phyloP scores from a whole-genome alignment of 2,329 filamentous ascomycete species.

The Colletotrichum destructivum region DNA sequence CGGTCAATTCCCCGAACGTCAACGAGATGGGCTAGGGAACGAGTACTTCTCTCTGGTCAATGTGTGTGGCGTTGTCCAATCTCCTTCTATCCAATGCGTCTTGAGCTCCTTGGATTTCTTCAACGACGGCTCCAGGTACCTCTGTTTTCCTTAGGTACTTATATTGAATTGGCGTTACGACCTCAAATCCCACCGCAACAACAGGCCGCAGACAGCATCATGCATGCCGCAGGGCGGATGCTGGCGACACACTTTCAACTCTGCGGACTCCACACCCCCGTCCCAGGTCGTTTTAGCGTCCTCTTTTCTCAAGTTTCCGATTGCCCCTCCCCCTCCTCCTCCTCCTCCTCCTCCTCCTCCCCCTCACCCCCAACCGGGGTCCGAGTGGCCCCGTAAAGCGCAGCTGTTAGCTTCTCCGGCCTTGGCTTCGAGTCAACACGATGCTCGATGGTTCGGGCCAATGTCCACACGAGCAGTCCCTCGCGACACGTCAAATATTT shows the following conservation, averaged over 20 bases:
- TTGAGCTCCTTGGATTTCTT: no score
- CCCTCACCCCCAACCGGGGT: slow-evolving; percentile 31
- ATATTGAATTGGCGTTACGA: background rate
- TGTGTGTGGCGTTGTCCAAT: background rate
- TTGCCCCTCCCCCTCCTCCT: slow-evolving; percentile 28
- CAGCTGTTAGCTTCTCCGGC: slow-evolving; percentile 38
- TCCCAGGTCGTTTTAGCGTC: slow-evolving; percentile 36
- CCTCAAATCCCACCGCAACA: background rate
- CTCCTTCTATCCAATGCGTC: background rate
- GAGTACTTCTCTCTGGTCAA: background rate
- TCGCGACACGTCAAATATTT: slow-evolving; percentile 49
- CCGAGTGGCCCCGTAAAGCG: slow-evolving; percentile 23
- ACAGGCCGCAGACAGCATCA: background rate
- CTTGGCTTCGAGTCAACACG: slow-evolving; percentile 39
- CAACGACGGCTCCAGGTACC: background rate
- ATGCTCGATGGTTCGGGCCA: slow-evolving; percentile 54
- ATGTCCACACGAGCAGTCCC: slow-evolving; percentile 54
- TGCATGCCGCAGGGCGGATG: slow-evolving; percentile 9
- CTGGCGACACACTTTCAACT: slow-evolving; percentile 20
- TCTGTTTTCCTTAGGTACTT: background rate
- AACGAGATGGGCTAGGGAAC: background rate
- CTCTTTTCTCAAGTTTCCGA: slow-evolving; percentile 28
- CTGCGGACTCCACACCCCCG: slow-evolving; percentile 27
- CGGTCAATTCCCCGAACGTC: slow-evolving; percentile 11
- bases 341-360: slow-evolving; percentile 24